phyloP scores from a whole-genome alignment of 352 stramenopile species.

The Bremia lactucae region DNA sequence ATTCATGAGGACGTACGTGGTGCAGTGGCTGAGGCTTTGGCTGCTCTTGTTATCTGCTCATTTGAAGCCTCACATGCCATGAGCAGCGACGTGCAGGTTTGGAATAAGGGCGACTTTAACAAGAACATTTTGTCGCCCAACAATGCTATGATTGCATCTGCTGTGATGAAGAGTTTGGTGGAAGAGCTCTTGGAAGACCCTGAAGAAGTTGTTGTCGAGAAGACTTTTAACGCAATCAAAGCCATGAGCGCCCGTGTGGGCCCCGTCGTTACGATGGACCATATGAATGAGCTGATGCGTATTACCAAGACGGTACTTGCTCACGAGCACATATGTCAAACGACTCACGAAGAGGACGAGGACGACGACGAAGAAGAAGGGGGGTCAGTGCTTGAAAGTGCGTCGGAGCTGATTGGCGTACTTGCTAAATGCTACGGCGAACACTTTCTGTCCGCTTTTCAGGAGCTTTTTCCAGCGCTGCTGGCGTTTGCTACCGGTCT shows the following conservation, averaged over 20 bases:
- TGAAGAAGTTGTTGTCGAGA: slow-evolving; percentile 88
- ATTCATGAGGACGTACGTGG: slow-evolving; percentile 82
- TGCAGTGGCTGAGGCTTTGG: slow-evolving; percentile 65
- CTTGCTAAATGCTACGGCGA: slow-evolving; percentile 91
- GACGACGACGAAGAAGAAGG: slow-evolving; percentile 90
- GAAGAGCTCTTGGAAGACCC: slow-evolving; percentile 73
- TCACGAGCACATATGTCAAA: slow-evolving; percentile 87
- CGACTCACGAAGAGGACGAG: slow-evolving; percentile 81
- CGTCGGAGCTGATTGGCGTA: slow-evolving; percentile 89
- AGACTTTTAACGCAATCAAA: slow-evolving; percentile 92
- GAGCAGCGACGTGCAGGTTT: slow-evolving; percentile 74
- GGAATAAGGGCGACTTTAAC: slow-evolving; percentile 77
- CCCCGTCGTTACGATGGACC: slow-evolving; percentile 83
- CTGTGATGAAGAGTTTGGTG: slow-evolving; percentile 68
- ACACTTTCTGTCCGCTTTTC: slow-evolving; percentile 86
- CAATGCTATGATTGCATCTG: slow-evolving; percentile 64
- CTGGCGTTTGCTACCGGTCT: slow-evolving; percentile 87
- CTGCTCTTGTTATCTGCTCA: slow-evolving; percentile 75
- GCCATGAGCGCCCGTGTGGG: slow-evolving; percentile 91
- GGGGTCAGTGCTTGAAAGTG: slow-evolving; percentile 88
- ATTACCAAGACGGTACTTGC: slow-evolving; percentile 80
- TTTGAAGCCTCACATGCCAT: slow-evolving; percentile 69
- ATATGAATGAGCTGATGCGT: slow-evolving; percentile 82
- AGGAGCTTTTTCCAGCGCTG: slow-evolving; percentile 86
- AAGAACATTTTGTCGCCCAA: slow-evolving; percentile 65